Evolutionary conservation across 495 filamentous ascomycete genomes (phyloP).

Genomic region (Aspergillus nanangensis): DNA sequence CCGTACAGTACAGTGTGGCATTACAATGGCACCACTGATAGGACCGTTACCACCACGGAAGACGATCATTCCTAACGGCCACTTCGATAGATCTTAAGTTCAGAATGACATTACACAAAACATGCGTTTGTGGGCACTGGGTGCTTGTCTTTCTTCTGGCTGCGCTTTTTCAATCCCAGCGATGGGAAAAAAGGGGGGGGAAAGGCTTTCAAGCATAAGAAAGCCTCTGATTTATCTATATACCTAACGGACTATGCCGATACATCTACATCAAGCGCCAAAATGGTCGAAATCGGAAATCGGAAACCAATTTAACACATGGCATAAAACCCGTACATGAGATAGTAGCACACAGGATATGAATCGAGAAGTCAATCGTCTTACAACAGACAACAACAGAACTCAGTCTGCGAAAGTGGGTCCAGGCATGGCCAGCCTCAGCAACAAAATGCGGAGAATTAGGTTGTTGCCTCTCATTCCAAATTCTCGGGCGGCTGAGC

Average conservation of each 20-base stretch:
- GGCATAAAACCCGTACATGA: neutral
- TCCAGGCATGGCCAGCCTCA: constrained; percentile 1
- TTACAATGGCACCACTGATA: neutral
- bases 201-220: too few species aligned
- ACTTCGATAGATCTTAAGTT: constrained; percentile 6
- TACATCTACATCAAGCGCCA: too few species aligned
- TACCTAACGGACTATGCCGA: too few species aligned
- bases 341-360: neutral
- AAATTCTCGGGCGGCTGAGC: constrained; percentile 11
- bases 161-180: too few species aligned
- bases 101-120: neutral
- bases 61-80: constrained; percentile 8
- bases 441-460: constrained; percentile 13
- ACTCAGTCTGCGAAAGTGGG: neutral
- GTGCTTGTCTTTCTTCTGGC: neutral
- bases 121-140: neutral
- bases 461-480: constrained; percentile 16
- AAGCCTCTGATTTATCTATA: too few species aligned
- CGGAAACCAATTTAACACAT: neutral
- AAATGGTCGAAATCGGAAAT: neutral
- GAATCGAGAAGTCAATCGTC: neutral
- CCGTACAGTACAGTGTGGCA: neutral
- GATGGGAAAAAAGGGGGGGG: too few species aligned
- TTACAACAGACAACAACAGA: neutral
- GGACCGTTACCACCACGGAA: neutral